phyloP scores from a whole-genome alignment of 768 basidiomycete species.

The Dentipellis fragilis region DNA sequence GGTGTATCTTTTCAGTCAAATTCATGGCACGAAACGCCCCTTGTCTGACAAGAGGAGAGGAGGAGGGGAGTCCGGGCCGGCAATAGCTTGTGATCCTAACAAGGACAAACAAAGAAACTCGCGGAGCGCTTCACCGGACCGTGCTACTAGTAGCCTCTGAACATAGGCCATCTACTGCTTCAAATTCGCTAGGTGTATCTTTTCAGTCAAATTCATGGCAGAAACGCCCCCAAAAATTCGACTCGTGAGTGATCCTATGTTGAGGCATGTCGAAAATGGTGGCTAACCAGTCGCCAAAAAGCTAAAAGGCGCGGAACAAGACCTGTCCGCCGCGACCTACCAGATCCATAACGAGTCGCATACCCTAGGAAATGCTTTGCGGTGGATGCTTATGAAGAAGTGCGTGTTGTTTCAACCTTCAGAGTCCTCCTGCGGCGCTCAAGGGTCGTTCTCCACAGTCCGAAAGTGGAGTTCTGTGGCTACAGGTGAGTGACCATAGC shows the following conservation, averaged over 20 bases:
- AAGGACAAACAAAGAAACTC: background rate
- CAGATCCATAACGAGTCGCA: slow-evolving; percentile 91
- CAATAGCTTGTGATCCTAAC: background rate
- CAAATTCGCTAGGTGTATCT: no score
- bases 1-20: no score
- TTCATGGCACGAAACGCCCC: no score
- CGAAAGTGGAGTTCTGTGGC: slow-evolving; percentile 96
- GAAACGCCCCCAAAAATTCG: slow-evolving; percentile 7
- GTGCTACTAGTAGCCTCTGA: background rate
- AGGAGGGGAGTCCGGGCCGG: no score
- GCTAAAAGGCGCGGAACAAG: slow-evolving; percentile 76
- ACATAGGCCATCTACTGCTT: no score
- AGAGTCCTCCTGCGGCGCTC: background rate
- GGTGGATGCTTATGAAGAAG: slow-evolving; percentile 99
- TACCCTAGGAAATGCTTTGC: slow-evolving; percentile 87
- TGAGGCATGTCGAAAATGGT: background rate
- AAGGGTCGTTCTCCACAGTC: slow-evolving; percentile 35
- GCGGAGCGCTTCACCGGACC: no score
- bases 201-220: slow-evolving; percentile 2
- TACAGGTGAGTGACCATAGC: slow-evolving; percentile 57
- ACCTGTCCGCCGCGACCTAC: slow-evolving; percentile 85
- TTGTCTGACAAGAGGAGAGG: no score
- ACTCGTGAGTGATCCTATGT: slow-evolving; percentile 6
- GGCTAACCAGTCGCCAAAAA: slow-evolving; percentile 20
- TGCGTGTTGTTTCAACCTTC: slow-evolving; percentile 21